Evolutionary conservation across 176 grass and related monocot genomes (phyloP), one percentile per base, ranked within the genome.

Genomic region (Elymus sibiricus): DNA sequence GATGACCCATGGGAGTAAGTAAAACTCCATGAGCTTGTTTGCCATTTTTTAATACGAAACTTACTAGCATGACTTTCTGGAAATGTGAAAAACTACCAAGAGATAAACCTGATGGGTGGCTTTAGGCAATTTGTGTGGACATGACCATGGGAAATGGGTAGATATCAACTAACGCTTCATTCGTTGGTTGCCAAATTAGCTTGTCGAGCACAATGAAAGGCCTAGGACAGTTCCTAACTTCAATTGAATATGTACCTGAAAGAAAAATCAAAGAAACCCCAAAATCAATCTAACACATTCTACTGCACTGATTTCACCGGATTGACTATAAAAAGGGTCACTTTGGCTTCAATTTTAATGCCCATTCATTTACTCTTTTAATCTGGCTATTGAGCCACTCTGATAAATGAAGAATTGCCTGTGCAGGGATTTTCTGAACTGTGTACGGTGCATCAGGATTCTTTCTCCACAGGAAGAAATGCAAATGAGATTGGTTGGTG

Each of bases 1-100:
- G 93, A 95, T 85, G 93, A 95, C 49, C 93, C 93, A 80, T 95
- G 93, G 93, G 88, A 93, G 93, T 95, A 95, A 95, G 93, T 91
- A 75, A 88, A 73, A 83, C 0, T 29, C 58, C 70, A 79, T 86
- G 43, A 83, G 22, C 37, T 76, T 37, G 2, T 75, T 64, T 58
- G 43, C 5, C 27, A 31, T 64, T 79, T 60, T 5, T 60, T 27
- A 9, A 46, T 32, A 62, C 16, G 9, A 81, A 84, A 75, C 7
- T 83, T 66, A 37, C 15, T 64, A 73, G 21, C 42, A 77, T 62
- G 39, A 9, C 9, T 78, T 86, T 78, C n/a, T 78, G 39, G 37
- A 85, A 59, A 9, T 39, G 49, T 11, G 16, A 73, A 86, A 81
- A 39, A 25, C 42, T 53, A 28, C 31, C 3, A 31, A 51, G 39